These are phyloP conservation scores for Barbatosphaeria neglecta DNA, from an alignment of 495 filamentous ascomycete species.

Conservation along the genomic window DNA sequence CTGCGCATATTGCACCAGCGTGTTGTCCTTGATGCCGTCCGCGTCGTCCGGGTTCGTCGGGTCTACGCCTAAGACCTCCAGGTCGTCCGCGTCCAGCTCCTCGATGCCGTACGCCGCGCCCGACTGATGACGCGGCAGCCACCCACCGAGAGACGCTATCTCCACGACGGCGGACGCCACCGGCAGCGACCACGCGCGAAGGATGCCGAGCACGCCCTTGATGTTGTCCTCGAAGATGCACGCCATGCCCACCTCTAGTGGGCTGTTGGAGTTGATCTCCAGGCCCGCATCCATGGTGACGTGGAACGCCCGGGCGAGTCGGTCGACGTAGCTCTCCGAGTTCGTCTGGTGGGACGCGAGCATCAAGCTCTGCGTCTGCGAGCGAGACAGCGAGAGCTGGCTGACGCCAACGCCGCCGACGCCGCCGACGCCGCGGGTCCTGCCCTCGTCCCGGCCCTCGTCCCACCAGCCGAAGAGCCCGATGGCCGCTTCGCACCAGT, in stretches of 20 bases:
- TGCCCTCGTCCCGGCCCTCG: conserved; percentile 53
- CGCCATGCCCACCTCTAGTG: conserved; percentile 66
- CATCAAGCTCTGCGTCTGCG: conserved; percentile 31
- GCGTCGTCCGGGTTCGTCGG: conserved; percentile 29
- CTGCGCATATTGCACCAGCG: conserved; percentile 62
- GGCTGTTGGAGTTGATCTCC: conserved; percentile 57
- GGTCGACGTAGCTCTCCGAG: conserved; percentile 30
- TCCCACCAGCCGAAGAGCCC: conserved; percentile 82
- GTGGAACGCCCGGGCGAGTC: conserved; percentile 37
- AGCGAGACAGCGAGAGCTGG: conserved; percentile 22
- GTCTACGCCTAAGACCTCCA: conserved; percentile 42
- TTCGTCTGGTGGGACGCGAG: conserved; percentile 11
- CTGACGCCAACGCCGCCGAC: conserved; percentile 6
- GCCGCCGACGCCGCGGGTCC: too few species aligned
- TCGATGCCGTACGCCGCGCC: conserved; percentile 14
- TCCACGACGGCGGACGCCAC: conserved; percentile 68
- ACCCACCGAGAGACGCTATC: conserved; percentile 60
- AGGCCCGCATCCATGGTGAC: conserved; percentile 39
- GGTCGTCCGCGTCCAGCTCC: conserved; percentile 41
- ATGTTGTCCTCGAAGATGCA: conserved; percentile 67
- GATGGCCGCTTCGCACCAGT: conserved; percentile 81
- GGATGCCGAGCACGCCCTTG: conserved; percentile 57
- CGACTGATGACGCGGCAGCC: conserved; percentile 49
- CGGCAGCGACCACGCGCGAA: conserved; percentile 67
- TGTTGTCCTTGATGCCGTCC: conserved; percentile 53